Percentiles rank a stretch among this genome's conserved stretches.
Conservation (phyloP, 2,329 filamentous ascomycete genomes). For the Calonectria henricotiae region DNA sequence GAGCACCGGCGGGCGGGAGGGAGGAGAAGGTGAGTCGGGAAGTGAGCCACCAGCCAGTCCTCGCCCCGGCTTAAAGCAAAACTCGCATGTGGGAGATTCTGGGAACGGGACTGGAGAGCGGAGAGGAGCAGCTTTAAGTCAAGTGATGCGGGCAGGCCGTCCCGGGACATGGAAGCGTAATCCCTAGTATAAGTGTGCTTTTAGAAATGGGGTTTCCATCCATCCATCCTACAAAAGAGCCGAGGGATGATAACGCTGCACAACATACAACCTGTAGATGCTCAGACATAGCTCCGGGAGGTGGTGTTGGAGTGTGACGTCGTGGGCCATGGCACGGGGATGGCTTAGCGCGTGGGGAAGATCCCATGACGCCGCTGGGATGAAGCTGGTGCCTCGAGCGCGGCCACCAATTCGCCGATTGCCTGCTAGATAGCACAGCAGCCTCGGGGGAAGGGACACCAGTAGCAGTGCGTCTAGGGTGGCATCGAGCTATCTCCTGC, state of each 20-base stretch:
- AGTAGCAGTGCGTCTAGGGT: not conserved
- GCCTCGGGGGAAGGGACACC: not conserved
- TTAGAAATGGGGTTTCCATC: not conserved
- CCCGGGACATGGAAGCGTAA: conserved; percentile 4
- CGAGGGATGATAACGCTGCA: not conserved
- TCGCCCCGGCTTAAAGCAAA: not conserved
- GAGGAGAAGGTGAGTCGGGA: not conserved
- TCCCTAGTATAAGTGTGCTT: conserved; percentile 5
- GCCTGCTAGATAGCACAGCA: not conserved
- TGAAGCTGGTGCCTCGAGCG: not conserved
- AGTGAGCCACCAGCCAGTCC: not conserved
- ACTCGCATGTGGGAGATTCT: conserved; percentile 7
- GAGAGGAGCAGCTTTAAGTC: not conserved
- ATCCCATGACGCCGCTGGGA: conserved; percentile 12
- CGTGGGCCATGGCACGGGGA: conserved; percentile 2
- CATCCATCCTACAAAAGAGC: conserved; percentile 12
- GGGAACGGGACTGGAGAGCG: not conserved
- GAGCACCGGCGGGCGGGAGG: not conserved
- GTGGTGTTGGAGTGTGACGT: conserved; percentile 23
- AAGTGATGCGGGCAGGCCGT: conserved; percentile 1
- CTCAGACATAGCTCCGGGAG: not conserved
- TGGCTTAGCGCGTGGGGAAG: conserved; percentile 8
- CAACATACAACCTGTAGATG: not conserved
- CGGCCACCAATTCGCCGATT: not conserved
- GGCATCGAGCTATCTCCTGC: not conserved